Evolutionary conservation across 495 filamentous ascomycete species (phyloP).

Genomic region (Penicillium ucsense): DNA sequence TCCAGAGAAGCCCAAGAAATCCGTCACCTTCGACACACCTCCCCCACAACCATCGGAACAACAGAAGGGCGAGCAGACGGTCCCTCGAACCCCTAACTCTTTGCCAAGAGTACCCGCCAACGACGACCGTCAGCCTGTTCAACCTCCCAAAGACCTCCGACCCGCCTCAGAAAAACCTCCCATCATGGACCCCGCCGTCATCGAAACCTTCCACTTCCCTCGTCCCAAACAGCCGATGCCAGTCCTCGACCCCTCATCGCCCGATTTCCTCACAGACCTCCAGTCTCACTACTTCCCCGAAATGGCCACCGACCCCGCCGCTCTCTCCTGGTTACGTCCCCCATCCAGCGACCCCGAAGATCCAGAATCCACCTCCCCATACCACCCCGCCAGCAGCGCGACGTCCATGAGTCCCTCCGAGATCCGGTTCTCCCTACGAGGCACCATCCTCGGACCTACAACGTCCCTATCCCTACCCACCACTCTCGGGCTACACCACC

Average conservation of each 20-base stretch:
- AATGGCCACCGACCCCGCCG: constrained; percentile 72
- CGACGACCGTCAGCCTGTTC: constrained; percentile 28
- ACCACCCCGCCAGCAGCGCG: constrained; percentile 62
- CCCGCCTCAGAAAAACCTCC: constrained; percentile 32
- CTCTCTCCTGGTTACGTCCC: constrained; percentile 82
- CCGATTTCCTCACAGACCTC: constrained; percentile 71
- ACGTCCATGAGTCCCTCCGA: constrained; percentile 59
- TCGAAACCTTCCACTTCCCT: constrained; percentile 45
- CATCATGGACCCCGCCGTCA: constrained; percentile 42
- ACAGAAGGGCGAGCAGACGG: constrained; percentile 1
- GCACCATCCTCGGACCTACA: constrained; percentile 64
- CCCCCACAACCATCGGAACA: background rate
- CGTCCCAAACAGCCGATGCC: constrained; percentile 36
- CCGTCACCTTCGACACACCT: constrained; percentile 24
- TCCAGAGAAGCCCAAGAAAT: constrained; percentile 13
- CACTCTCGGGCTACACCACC: constrained; percentile 80
- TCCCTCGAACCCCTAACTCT: constrained; percentile 4
- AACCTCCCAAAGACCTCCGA: constrained; percentile 29
- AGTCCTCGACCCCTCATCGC: constrained; percentile 71
- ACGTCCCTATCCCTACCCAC: constrained; percentile 60
- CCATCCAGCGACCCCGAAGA: constrained; percentile 50
- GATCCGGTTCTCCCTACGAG: constrained; percentile 82
- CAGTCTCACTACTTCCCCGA: constrained; percentile 89
- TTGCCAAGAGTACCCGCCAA: constrained; percentile 18
- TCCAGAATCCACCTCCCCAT: constrained; percentile 45